Conservation (phyloP, 306 rosid species). For the Astragalus membranaceus region DNA sequence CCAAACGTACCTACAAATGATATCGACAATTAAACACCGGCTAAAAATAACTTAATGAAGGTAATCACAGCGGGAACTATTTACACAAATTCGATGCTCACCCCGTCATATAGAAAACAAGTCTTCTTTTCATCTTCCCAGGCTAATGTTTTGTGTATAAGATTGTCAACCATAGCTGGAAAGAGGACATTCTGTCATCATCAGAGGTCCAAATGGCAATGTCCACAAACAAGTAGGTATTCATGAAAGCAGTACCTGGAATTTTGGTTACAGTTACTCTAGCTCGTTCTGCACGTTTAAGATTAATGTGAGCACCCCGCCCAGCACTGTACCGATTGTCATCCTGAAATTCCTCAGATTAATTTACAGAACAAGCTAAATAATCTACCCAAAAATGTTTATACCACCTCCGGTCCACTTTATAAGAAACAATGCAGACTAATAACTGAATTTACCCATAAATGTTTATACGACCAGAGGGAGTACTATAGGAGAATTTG, state of each 20-base stretch:
- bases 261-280: constrained; percentile 73
- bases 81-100: constrained; percentile 30
- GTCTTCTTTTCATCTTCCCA: constrained; percentile 83
- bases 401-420: no score
- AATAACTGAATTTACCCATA: no score
- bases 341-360: constrained; percentile 52
- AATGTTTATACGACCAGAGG: no score
- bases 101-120: constrained; percentile 86
- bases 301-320: constrained; percentile 87
- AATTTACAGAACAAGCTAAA: constrained; percentile 20
- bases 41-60: neutral
- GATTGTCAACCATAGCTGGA: constrained; percentile 85
- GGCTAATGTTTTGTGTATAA: constrained; percentile 59
- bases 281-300: constrained; percentile 95
- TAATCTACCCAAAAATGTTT: neutral
- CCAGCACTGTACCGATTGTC: constrained; percentile 82
- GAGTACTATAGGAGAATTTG: no score
- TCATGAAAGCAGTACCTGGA: constrained; percentile 58
- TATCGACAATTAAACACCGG: neutral
- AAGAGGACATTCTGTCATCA: constrained; percentile 29
- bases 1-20: constrained; percentile 65
- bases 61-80: neutral
- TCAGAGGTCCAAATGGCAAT: constrained; percentile 3
- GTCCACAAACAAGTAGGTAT: constrained; percentile 2
- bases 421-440: no score